Evolutionary conservation across 75 land plant genomes (phyloP), one percentile per base, ranked within the genome.

Genomic region (Pseudotsuga menziesii): DNA sequence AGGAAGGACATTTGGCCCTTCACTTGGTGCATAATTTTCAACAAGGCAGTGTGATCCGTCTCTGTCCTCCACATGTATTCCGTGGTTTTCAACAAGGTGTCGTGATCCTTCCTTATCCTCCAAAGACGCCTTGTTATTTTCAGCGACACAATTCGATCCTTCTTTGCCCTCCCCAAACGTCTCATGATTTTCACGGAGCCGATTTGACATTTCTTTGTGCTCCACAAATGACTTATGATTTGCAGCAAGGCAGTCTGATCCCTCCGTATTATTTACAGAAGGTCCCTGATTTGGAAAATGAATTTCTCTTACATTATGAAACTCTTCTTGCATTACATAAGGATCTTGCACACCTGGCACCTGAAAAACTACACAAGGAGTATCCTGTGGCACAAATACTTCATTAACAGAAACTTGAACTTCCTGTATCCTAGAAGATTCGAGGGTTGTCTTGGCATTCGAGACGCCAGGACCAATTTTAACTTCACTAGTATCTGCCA

Each of bases 351-450:
- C 3, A 5, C 39, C 52, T 39, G 22, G 72, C 41, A 69, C 41
- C 0, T 39, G 72, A 69, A 6, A 19, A 39, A 39, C 41, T 66
- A 36, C 48, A 36, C 19, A 15, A 36, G n/a, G 32, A 17, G 16
- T 5, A 66, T 29, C 41, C 39, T 35, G 70, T 66, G 70, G 41
- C 41, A 35, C 70, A 66, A 66, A 66, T 36, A 66, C 48, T 66
- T 35, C 70, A 19, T 66, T 66, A 66, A 20, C 15, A 15, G 35
- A 64, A 64, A n/a, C 44, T 32, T 66, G 39, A 41, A 3, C 41
- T 66, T 35, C 20, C 41, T 36, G 70, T 5, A 66, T 32, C 44
- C 16, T 41, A 35, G 44, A 36, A 36, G 70, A 32, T 36, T 66
- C 70, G 15, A 66, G 48, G n/a, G 70, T 3, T 35, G 32, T 66